Conservation (phyloP, 352 stramenopile species). For the Phytopythium sindhum region DNA sequence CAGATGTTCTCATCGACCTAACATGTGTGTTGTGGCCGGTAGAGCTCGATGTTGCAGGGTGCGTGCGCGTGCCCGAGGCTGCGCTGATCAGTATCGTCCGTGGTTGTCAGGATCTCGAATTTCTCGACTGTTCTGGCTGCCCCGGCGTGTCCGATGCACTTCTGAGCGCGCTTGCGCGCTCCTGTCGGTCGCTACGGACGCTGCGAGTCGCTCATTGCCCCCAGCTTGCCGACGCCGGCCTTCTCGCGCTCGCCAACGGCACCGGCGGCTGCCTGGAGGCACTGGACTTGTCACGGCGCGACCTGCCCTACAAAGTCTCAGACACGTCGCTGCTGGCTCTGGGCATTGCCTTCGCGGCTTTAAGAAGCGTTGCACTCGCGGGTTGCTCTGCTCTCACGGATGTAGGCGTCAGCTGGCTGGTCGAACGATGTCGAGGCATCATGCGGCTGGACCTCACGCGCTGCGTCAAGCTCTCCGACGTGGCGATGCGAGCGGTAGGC, state of each 20-base stretch:
- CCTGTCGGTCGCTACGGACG: constrained; percentile 51
- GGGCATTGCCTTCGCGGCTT: constrained; percentile 44
- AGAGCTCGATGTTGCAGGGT: constrained; percentile 83
- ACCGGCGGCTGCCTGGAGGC: constrained; percentile 50
- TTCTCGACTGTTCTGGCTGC: constrained; percentile 82
- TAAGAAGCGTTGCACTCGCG: constrained; percentile 56
- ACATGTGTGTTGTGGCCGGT: constrained; percentile 17
- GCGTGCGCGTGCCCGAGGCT: constrained; percentile 36
- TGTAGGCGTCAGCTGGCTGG: constrained; percentile 91
- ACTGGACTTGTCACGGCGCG: constrained; percentile 83
- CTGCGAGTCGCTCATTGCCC: constrained; percentile 61
- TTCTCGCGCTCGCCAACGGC: constrained; percentile 73
- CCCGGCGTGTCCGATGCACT: constrained; percentile 73
- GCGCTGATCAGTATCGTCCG: background rate
- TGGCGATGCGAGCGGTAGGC: constrained; percentile 76
- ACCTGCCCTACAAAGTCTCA: constrained; percentile 90
- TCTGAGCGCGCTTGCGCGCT: constrained; percentile 63
- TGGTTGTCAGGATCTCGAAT: constrained; percentile 15
- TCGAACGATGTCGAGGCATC: constrained; percentile 73
- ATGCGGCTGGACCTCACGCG: constrained; percentile 78
- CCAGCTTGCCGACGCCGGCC: constrained; percentile 82
- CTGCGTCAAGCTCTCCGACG: constrained; percentile 88
- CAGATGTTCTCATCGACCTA: background rate
- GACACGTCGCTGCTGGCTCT: constrained; percentile 89
- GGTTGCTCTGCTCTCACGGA: constrained; percentile 91